Evolutionary conservation across 2,329 filamentous ascomycete species (phyloP).

Genomic region (Fusarium sp.): DNA sequence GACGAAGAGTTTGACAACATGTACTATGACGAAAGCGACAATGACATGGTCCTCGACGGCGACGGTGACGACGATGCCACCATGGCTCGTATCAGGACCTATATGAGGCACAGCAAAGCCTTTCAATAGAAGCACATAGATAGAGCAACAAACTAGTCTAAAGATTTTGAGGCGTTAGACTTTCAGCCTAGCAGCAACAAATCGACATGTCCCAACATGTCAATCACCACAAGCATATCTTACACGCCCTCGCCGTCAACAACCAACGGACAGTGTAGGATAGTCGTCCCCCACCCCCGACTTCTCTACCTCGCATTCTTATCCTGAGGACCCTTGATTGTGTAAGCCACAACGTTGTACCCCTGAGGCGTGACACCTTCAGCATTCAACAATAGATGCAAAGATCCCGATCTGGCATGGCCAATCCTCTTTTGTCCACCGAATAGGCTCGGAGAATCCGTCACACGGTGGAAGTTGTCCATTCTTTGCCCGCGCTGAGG

Average conservation of each 20-base stretch:
- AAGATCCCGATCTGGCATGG: conserved; percentile 6
- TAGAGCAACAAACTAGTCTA: neutral
- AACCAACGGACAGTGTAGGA: conserved; percentile 4
- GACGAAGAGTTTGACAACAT: conserved; percentile 63
- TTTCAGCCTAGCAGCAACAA: conserved; percentile 16
- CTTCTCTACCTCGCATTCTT: conserved; percentile 8
- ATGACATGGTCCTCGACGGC: conserved; percentile 52
- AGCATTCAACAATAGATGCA: conserved; percentile 28
- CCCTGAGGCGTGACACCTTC: conserved; percentile 25
- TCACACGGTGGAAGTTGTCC: conserved; percentile 5
- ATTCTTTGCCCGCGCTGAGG: neutral
- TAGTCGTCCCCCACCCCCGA: neutral
- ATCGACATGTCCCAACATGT: neutral
- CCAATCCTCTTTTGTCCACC: neutral
- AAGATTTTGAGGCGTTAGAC: conserved; percentile 29
- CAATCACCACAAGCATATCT: conserved; percentile 3
- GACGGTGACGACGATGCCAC: conserved; percentile 50
- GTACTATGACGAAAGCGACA: conserved; percentile 50
- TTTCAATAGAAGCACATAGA: conserved; percentile 34
- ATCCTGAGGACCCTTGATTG: neutral
- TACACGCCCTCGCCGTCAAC: neutral
- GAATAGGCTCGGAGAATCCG: neutral
- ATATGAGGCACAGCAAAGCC: conserved; percentile 49
- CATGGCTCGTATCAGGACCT: conserved; percentile 53
- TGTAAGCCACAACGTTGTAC: conserved; percentile 29